These are phyloP conservation scores for Auricularia cornea DNA, from an alignment of 768 basidiomycete species.

Conservation along the genomic window DNA sequence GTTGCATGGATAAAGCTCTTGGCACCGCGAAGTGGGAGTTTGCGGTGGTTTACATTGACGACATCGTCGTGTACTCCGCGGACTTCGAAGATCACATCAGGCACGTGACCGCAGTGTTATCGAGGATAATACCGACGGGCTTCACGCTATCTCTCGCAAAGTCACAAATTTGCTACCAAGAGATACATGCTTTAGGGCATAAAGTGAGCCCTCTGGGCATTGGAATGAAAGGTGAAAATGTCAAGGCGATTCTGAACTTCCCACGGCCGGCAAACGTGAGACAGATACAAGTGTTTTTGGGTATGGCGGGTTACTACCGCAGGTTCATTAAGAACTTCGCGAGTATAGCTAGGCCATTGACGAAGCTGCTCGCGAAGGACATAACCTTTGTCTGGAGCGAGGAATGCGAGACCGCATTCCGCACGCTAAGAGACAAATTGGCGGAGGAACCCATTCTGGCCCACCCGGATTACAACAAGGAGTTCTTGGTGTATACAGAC, in stretches of 20 bases:
- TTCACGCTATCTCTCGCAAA: constrained; percentile 29
- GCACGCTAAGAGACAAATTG: constrained; percentile 18
- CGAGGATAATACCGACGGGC: background rate
- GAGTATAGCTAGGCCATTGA: constrained; percentile 25
- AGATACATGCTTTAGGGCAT: constrained; percentile 25
- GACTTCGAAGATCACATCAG: constrained; percentile 15
- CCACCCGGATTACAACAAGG: too few species aligned
- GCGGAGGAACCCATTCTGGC: too few species aligned
- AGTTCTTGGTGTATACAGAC: too few species aligned
- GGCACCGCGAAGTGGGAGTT: constrained; percentile 4
- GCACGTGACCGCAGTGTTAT: constrained; percentile 34
- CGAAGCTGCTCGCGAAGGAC: constrained; percentile 23
- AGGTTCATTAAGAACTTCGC: constrained; percentile 27
- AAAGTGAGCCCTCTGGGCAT: constrained; percentile 27
- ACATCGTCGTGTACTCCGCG: constrained; percentile 9
- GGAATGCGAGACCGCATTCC: too few species aligned
- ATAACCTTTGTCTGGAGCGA: too few species aligned
- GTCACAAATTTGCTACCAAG: constrained; percentile 27
- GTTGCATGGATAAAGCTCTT: too few species aligned
- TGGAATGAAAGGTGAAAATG: constrained; percentile 30
- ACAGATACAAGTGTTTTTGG: constrained; percentile 28
- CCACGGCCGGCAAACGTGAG: constrained; percentile 14
- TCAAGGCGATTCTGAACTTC: constrained; percentile 24
- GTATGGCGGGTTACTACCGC: constrained; percentile 32
- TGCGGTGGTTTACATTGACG: constrained; percentile 9